Evolutionary conservation across 257 asterid genomes (phyloP).

Genomic region (Galeopsis tetrahit): DNA sequence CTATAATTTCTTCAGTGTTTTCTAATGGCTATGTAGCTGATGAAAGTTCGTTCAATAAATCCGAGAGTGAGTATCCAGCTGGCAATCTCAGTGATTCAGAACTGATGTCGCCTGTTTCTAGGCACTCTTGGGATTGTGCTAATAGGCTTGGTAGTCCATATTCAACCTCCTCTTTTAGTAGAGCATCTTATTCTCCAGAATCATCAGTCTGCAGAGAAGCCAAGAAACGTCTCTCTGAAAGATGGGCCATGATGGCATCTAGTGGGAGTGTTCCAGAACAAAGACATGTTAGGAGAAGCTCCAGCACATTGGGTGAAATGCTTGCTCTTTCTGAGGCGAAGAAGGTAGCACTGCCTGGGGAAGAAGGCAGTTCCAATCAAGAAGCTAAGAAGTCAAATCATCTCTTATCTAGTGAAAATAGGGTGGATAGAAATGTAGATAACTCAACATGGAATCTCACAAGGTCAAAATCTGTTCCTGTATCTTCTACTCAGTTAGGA

Average conservation of each 20-base stretch:
- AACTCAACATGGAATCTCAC: slow-evolving; percentile 60
- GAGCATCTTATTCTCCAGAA: slow-evolving; percentile 90
- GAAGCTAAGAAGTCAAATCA: slow-evolving; percentile 46
- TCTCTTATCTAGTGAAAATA: slow-evolving; percentile 38
- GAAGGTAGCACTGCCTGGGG: slow-evolving; percentile 44
- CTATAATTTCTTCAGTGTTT: slow-evolving; percentile 68
- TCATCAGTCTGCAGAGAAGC: slow-evolving; percentile 97
- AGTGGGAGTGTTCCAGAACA: slow-evolving; percentile 72
- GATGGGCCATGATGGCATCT: slow-evolving; percentile 94
- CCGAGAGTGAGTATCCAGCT: slow-evolving; percentile 73
- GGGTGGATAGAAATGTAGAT: slow-evolving; percentile 40
- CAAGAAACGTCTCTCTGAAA: slow-evolving; percentile 93
- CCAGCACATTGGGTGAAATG: slow-evolving; percentile 97
- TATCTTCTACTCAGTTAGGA: slow-evolving; percentile 61
- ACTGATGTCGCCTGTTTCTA: slow-evolving; percentile 76
- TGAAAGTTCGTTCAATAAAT: slow-evolving; percentile 83
- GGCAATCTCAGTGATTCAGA: slow-evolving; percentile 85
- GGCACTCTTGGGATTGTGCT: slow-evolving; percentile 93
- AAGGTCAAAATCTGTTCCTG: slow-evolving; percentile 92
- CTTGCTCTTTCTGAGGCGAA: slow-evolving; percentile 92
- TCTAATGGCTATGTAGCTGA: slow-evolving; percentile 86
- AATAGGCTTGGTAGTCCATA: slow-evolving; percentile 84
- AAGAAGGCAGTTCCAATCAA: slow-evolving; percentile 43
- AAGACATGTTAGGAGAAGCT: slow-evolving; percentile 64
- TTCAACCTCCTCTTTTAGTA: slow-evolving; percentile 81